Conservation (phyloP, 2,329 filamentous ascomycete species). For the Ceratocystis lukuohia region DNA sequence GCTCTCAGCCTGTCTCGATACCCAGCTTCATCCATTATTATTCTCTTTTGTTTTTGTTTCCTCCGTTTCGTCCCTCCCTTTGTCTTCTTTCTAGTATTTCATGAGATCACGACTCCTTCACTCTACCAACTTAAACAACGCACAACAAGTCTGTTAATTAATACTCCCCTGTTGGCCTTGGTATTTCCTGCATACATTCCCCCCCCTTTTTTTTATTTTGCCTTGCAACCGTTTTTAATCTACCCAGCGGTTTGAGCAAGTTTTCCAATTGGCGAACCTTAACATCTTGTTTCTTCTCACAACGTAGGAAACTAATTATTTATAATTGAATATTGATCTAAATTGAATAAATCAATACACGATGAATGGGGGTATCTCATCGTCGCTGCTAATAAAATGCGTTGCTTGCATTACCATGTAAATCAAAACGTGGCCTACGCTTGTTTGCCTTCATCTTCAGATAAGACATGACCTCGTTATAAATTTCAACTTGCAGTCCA, state of each 20-base stretch:
- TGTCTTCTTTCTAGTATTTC: not conserved
- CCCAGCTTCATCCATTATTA: not conserved
- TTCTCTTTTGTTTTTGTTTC: not conserved
- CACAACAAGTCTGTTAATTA: not conserved
- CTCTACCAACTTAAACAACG: not conserved
- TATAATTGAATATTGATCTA: slow-evolving; percentile 1
- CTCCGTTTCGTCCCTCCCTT: not conserved
- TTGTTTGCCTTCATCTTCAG: too few relatives aligned
- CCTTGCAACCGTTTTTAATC: not conserved
- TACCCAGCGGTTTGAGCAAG: not conserved
- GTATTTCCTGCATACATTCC: not conserved
- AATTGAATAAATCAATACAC: not conserved
- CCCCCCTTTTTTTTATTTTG: not conserved
- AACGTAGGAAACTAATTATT: not conserved
- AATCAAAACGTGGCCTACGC: not conserved
- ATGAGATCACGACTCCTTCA: slow-evolving; percentile 3
- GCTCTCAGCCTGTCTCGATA: not conserved
- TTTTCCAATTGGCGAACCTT: not conserved
- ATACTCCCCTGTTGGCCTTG: not conserved
- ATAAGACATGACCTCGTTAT: too few relatives aligned
- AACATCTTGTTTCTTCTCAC: not conserved
- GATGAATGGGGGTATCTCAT: not conserved
- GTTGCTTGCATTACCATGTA: not conserved
- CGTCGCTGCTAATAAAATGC: not conserved
- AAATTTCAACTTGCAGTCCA: too few relatives aligned